Percentiles rank a stretch among this genome's conserved stretches.
phyloP scores from a whole-genome alignment of 768 basidiomycete species.

The Hericium coralloides region DNA sequence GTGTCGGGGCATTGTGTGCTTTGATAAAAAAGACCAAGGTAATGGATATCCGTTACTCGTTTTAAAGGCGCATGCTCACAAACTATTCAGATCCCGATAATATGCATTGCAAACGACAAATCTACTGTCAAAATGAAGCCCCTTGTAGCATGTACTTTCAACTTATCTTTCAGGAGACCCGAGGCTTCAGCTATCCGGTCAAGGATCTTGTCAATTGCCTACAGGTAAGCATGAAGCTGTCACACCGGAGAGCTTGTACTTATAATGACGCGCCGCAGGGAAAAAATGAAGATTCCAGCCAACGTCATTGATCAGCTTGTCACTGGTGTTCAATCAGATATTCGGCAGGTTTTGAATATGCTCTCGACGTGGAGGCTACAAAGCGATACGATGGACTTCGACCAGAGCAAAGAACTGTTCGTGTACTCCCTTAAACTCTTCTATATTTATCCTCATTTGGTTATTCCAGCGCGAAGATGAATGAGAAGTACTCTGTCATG shows the following conservation, averaged over 20 bases:
- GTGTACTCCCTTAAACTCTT: slow-evolving; percentile 21
- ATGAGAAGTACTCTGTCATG: slow-evolving; percentile 87
- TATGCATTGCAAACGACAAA: slow-evolving; percentile 93
- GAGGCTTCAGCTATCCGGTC: slow-evolving; percentile 13
- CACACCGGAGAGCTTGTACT: not conserved
- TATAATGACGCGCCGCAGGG: slow-evolving; percentile 37
- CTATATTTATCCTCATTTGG: not conserved
- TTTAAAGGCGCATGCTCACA: not conserved
- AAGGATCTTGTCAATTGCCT: slow-evolving; percentile 78
- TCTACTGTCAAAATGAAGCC: slow-evolving; percentile 89
- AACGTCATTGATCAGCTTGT: slow-evolving; percentile 92
- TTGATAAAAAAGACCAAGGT: slow-evolving; percentile 92
- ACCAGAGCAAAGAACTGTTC: slow-evolving; percentile 86
- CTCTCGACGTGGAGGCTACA: slow-evolving; percentile 95
- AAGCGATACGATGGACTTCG: slow-evolving; percentile 73
- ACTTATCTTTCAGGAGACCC: slow-evolving; percentile 71
- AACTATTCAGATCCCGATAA: slow-evolving; percentile 73
- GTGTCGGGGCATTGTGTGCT: slow-evolving; percentile 86
- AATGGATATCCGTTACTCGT: slow-evolving; percentile 1
- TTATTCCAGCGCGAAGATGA: slow-evolving; percentile 47
- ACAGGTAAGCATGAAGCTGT: slow-evolving; percentile 51
- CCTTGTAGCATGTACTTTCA: slow-evolving; percentile 59
- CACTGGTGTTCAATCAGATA: slow-evolving; percentile 84
- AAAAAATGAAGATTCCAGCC: slow-evolving; percentile 86
- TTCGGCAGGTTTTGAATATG: slow-evolving; percentile 97